Percentiles rank a stretch among this genome's conserved stretches.
These are phyloP conservation scores for Cinnamomum micranthum DNA, from an alignment of 164 flowering plant species.

Conservation along the genomic window DNA sequence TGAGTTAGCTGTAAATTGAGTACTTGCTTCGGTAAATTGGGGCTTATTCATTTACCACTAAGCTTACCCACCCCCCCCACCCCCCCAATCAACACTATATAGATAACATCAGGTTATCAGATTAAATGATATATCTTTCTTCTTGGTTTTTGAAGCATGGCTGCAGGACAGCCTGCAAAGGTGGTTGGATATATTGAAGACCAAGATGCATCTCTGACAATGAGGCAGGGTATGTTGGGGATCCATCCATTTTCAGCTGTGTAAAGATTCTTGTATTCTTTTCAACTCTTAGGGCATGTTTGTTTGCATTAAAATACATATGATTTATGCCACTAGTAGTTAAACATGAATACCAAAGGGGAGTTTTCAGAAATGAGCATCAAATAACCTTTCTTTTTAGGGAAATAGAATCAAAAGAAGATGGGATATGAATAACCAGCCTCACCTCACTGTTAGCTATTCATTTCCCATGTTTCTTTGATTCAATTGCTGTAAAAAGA, in stretches of 20 bases:
- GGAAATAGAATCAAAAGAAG: no score
- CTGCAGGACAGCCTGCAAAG: constrained; percentile 76
- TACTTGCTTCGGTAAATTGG: neutral
- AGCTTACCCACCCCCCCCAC: no score
- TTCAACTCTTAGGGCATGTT: neutral
- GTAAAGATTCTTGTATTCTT: neutral
- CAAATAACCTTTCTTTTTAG: no score
- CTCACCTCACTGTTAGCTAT: no score
- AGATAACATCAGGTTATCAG: neutral
- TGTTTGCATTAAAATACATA: no score
- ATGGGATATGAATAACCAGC: no score
- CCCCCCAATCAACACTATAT: neutral
- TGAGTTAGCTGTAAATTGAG: neutral
- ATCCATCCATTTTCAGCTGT: neutral
- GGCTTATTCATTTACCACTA: neutral
- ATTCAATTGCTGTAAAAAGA: neutral
- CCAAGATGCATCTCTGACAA: constrained; percentile 72
- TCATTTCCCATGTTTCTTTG: neutral
- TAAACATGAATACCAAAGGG: no score
- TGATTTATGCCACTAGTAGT: no score
- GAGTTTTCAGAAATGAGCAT: no score
- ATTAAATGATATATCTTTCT: constrained; percentile 4
- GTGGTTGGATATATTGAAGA: constrained; percentile 63
- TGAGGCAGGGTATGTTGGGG: constrained; percentile 70
- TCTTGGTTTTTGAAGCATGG: constrained; percentile 44